phyloP scores from a whole-genome alignment of 1,139 yeast genomes.

The Lodderomyces metapsilosis region DNA sequence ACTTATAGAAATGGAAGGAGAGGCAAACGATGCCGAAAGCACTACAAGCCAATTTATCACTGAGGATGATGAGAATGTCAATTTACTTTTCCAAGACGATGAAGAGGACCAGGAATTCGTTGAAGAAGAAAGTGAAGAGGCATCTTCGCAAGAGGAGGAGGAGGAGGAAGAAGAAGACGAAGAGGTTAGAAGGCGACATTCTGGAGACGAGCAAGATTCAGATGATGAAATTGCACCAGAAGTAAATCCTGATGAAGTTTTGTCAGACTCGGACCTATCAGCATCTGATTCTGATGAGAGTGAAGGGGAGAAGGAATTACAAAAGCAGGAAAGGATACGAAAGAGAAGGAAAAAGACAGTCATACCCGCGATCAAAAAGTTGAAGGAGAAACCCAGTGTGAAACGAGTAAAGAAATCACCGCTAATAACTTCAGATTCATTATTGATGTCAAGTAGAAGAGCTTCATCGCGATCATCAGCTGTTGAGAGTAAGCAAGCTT shows the following conservation, averaged over 20 bases:
- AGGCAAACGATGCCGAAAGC: slow-evolving; percentile 22
- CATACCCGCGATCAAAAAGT: slow-evolving; percentile 49
- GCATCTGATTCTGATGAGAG: slow-evolving; percentile 54
- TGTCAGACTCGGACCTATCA: slow-evolving; percentile 56
- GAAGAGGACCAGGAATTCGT: slow-evolving; percentile 79
- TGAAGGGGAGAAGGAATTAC: slow-evolving; percentile 66
- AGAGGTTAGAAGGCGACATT: slow-evolving; percentile 19
- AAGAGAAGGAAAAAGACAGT: slow-evolving; percentile 37
- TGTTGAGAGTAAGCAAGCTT: slow-evolving; percentile 72
- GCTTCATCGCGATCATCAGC: slow-evolving; percentile 80
- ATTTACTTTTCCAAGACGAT: slow-evolving; percentile 77
- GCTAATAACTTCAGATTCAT: slow-evolving; percentile 43
- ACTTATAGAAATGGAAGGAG: slow-evolving; percentile 68
- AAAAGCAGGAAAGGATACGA: slow-evolving; percentile 47
- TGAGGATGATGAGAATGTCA: slow-evolving; percentile 73
- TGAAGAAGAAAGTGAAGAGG: slow-evolving; percentile 37
- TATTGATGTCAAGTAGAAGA: slow-evolving; percentile 55
- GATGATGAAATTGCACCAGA: slow-evolving; percentile 15
- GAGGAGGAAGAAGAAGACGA: slow-evolving; percentile 19
- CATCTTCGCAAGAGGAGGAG: slow-evolving; percentile 24
- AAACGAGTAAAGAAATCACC: slow-evolving; percentile 19
- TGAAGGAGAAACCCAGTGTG: slow-evolving; percentile 15
- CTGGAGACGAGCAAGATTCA: slow-evolving; percentile 7
- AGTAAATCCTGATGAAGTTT: slow-evolving; percentile 40
- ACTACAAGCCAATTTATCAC: slow-evolving; percentile 35